Evolutionary conservation across 768 basidiomycete genomes (phyloP), one percentile per base, ranked within the genome.

Genomic region (Boletus sensibilis): DNA sequence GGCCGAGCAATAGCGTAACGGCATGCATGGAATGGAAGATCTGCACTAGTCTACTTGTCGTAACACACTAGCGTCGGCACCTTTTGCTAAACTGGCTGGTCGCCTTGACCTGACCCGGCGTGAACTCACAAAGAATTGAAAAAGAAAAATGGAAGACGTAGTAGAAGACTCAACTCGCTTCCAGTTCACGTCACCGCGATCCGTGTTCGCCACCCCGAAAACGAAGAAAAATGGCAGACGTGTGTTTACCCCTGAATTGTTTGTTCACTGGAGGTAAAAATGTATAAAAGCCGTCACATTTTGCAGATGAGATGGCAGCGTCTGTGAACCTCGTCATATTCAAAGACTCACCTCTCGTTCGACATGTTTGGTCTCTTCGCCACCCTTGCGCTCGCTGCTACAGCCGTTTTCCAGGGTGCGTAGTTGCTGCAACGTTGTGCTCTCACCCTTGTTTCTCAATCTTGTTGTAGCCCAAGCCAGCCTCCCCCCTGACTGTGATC

Each of bases 401-500:
- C 44, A 5, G 40, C 56, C 41, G 13, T 52, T 35, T 23, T 48
- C 37, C 58, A 69, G 27, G 52, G 67, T 69, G 35, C 21, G 69
- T 57, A 1, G n/a, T 35, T 18, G 18, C 14, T 29, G 14, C n/a
- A 2, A 18, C 16, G 39, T 14, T 10, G 34, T 29, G 1, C 16
- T 10, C 25, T 39, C 16, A 13, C 9, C 10, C 16, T 48, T 44
- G 25, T 50, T 31, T 53, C 37, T 56, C 16, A 55, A 7, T 25
- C 11, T 25, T 7, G 83, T 23, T 65, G 67, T 58, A 31, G 85
- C 86, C 65, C 82, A 78, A 25, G 75, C 74, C 5, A 9, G 54
- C 9, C 58, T 74, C 53, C 78, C 78, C 34, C 58, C 66, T 48
- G 63, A 72, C 42, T 90, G 89, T 67, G 74, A 79, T n/a, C 83